Evolutionary conservation across 441 rosid genomes (phyloP).

Genomic region (Euphorbia corollata): DNA sequence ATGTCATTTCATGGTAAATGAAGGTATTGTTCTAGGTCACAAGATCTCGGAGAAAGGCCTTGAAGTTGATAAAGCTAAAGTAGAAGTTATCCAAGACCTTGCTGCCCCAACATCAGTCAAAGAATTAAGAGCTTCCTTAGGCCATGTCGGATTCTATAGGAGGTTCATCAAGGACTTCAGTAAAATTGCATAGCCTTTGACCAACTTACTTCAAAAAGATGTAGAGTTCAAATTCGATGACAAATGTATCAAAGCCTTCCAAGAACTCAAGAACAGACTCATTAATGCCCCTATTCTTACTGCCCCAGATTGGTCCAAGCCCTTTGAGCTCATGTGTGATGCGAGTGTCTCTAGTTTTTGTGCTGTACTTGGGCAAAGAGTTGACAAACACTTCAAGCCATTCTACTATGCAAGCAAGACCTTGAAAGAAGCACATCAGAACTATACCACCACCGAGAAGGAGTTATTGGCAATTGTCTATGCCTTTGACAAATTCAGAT

Average conservation of each 20-base stretch:
- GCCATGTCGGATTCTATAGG: no score
- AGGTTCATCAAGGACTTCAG: neutral
- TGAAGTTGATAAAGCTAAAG: neutral
- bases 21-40: no score
- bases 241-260: neutral
- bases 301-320: neutral
- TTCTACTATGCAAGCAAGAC: neutral
- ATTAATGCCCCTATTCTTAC: neutral
- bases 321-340: neutral
- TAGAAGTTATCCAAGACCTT: neutral
- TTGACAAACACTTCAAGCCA: neutral
- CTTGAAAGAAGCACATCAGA: neutral
- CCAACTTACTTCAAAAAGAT: neutral
- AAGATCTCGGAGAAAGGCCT: neutral
- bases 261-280: neutral
- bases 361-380: neutral
- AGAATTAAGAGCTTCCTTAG: no score
- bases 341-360: neutral
- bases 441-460: constrained; percentile 6
- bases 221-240: neutral
- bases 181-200: neutral
- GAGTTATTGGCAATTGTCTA: neutral
- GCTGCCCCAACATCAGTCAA: no score
- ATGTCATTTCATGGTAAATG: no score
- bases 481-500: neutral